Conservation (phyloP, 495 filamentous ascomycete species). For the Aspergillus avenaceus region DNA sequence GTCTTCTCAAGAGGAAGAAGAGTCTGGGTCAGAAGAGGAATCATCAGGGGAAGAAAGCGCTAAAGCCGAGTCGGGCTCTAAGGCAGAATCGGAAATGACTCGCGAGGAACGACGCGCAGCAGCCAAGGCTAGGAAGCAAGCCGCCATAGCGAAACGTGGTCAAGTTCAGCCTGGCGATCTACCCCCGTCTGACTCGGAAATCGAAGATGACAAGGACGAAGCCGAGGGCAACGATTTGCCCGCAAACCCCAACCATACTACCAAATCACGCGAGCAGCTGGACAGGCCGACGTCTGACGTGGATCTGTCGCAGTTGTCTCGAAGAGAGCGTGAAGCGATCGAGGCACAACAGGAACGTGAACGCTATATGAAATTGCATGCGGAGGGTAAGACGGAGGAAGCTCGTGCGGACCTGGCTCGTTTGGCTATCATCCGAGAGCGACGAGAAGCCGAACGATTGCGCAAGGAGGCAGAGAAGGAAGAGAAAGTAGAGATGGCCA, state of each 20-base stretch:
- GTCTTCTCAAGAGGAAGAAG: conserved; percentile 39
- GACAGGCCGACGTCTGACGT: conserved; percentile 28
- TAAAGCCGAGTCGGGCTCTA: conserved; percentile 23
- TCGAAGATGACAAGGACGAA: conserved; percentile 52
- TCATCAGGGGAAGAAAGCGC: conserved; percentile 37
- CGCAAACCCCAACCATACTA: conserved; percentile 86
- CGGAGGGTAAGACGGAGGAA: conserved; percentile 95
- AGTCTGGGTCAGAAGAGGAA: conserved; percentile 38
- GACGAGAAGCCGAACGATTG: conserved; percentile 77
- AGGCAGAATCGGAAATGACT: conserved; percentile 49
- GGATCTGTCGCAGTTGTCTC: conserved; percentile 55
- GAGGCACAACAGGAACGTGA: conserved; percentile 86
- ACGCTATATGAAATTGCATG: conserved; percentile 88
- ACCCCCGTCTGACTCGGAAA: conserved; percentile 63
- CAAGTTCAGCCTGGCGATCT: conserved; percentile 73
- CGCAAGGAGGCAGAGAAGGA: conserved; percentile 79
- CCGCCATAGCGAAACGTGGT: conserved; percentile 70
- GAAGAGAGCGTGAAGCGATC: conserved; percentile 83
- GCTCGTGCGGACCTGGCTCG: conserved; percentile 88
- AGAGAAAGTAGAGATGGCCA: conserved; percentile 60
- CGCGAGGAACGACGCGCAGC: conserved; percentile 85
- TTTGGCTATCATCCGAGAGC: conserved; percentile 73
- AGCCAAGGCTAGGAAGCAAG: conserved; percentile 88
- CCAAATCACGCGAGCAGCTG: conserved; percentile 60
- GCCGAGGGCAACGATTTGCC: conserved; percentile 64